Percentiles rank a stretch among this genome's conserved stretches.
phyloP scores from a whole-genome alignment of 2,329 filamentous ascomycete species.

The Aspergillus calidoustus region DNA sequence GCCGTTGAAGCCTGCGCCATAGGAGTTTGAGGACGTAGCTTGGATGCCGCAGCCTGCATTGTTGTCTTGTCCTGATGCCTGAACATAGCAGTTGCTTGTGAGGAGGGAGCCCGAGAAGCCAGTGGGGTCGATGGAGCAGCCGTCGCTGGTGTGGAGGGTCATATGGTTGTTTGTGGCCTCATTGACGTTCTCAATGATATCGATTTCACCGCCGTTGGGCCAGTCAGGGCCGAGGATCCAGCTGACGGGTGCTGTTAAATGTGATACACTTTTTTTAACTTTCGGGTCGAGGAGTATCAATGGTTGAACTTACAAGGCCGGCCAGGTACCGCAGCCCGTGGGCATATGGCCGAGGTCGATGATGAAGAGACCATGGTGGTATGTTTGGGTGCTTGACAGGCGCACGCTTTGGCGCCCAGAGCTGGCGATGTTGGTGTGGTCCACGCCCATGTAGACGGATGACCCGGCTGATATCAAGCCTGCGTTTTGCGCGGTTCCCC shows the following conservation, averaged over 20 bases:
- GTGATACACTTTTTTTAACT: not conserved
- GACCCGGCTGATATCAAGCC: conserved; percentile 63
- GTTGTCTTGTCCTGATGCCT: conserved; percentile 46
- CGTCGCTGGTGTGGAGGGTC: conserved; percentile 68
- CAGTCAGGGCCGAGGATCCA: conserved; percentile 69
- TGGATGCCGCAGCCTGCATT: conserved; percentile 65
- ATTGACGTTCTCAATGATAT: conserved; percentile 81
- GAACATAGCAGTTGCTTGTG: conserved; percentile 62
- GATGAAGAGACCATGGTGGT: conserved; percentile 70
- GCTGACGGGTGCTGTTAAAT: conserved; percentile 29
- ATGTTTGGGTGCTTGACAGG: conserved; percentile 67
- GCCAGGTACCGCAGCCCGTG: conserved; percentile 73
- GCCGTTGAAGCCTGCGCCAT: conserved; percentile 73
- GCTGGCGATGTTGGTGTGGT: conserved; percentile 62
- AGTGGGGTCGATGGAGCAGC: conserved; percentile 61
- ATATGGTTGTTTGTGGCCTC: conserved; percentile 62
- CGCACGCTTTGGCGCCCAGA: conserved; percentile 72
- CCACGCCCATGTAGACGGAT: conserved; percentile 71
- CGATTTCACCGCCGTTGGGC: conserved; percentile 74
- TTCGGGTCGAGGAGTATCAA: not conserved
- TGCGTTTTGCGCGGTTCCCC: conserved; percentile 59
- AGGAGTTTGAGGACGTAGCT: conserved; percentile 56
- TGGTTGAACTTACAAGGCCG: conserved; percentile 61
- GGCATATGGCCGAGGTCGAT: conserved; percentile 77
- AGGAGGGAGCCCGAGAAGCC: conserved; percentile 55